Base-by-base conservation (phyloP, 2,329 filamentous ascomycete genomes). In the Gnomoniopsis smithogilvyi region DNA sequence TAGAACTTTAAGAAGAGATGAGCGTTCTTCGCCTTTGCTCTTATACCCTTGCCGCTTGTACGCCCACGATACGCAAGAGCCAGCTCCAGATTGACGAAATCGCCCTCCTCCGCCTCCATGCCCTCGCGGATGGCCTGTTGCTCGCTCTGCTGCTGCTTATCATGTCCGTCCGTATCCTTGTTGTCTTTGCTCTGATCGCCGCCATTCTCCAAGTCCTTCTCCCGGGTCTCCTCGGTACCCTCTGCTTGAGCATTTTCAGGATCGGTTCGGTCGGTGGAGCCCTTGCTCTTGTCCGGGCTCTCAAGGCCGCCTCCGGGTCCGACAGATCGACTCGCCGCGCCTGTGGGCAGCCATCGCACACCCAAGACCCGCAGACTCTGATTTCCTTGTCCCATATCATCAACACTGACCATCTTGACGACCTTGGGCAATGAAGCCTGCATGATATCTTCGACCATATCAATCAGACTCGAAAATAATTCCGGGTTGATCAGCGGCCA, bases 401-500 rank as follows among this genome's bases (percentile, higher is more conserved):
- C 88, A 8, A 91, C 84, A 55, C 86, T 87, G 47, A 91, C 86
- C 88, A 91, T 91, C 51, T 88, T 83, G 34, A 91, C 80, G 38
- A 89, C 71, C 58, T 81, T 85, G 0, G 89, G 88, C 19, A 91
- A 73, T 10, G 86, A 89, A 2, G 89, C 88, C 73, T 92, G 89
- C 89, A 92, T 92, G 51, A 92, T 86, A 69, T 92, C 89, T 71
- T 92, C 89, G 3, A 92, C 79, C 30, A 49, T 38, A 17, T 92
- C 89, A 0, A 85, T 81, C 2, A 91, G 70, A 36, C 83, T 85
- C 1, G 82, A 79, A 65, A 92, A 91, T 1, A 92, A 77, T 65
- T 92, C 89, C 0, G 89, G 89, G 67, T 92, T 92, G 67, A 92
- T 80, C 33, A 92, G 77, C 0, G 88, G 87, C 89, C 89, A 92